These are phyloP conservation scores for Curvularia lunata DNA, from an alignment of 2,329 filamentous ascomycete species.

Conservation along the genomic window DNA sequence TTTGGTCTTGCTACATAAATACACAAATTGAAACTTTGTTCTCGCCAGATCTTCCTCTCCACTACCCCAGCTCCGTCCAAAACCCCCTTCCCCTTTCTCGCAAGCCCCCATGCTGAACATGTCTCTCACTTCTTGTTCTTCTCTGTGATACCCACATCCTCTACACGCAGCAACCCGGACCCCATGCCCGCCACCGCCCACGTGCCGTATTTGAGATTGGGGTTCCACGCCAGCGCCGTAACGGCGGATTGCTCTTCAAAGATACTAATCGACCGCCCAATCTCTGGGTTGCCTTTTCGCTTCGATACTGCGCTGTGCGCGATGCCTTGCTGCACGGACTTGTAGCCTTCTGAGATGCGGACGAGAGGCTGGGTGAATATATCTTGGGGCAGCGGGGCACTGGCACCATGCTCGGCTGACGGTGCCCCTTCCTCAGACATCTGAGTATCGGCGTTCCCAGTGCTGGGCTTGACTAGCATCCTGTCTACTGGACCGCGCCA, in stretches of 20 bases:
- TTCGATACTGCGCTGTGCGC: slow-evolving; percentile 27
- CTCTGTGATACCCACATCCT: slow-evolving; percentile 51
- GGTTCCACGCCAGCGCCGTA: slow-evolving; percentile 58
- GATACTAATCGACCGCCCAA: slow-evolving; percentile 48
- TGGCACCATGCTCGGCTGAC: not conserved
- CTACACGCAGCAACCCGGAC: slow-evolving; percentile 57
- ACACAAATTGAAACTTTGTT: too few relatives aligned
- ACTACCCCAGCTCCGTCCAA: not conserved
- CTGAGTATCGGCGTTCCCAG: not conserved
- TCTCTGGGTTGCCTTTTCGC: slow-evolving; percentile 29
- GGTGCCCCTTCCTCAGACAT: slow-evolving; percentile 3
- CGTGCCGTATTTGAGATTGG: slow-evolving; percentile 56
- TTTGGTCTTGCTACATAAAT: too few relatives aligned
- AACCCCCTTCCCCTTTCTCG: not conserved
- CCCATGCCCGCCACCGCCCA: slow-evolving; percentile 60
- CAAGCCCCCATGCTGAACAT: not conserved
- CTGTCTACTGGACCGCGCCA: slow-evolving; percentile 52
- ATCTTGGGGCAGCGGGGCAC: slow-evolving; percentile 10
- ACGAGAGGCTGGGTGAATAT: slow-evolving; percentile 34
- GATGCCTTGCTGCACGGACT: slow-evolving; percentile 38
- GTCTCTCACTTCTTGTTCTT: not conserved
- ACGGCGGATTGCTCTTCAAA: slow-evolving; percentile 55
- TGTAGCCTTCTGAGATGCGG: slow-evolving; percentile 54
- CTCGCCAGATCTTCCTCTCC: not conserved
- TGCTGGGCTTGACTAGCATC: slow-evolving; percentile 8